Base-by-base conservation (phyloP, 805 yeast genomes). In the Ogataea ganodermae region DNA sequence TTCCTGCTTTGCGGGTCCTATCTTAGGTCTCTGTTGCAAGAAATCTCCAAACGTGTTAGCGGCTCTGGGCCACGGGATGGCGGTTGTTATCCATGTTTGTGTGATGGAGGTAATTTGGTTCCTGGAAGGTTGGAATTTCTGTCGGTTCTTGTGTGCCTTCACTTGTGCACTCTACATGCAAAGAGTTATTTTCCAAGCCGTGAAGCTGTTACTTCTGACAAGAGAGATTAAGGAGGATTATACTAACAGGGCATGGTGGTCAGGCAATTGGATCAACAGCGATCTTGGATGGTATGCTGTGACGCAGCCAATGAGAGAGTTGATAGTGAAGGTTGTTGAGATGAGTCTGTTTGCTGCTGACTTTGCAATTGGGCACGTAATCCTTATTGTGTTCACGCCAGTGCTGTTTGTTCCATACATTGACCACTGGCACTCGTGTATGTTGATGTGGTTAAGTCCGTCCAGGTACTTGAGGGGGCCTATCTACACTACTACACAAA, bases 171-270 rank as follows among this genome's bases (percentile, higher is more conserved):
- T 75, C 5, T 67, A 60, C 24, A 50, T 73, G 6, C 79, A 75
- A 45, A 57, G 70, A 27, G 53, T 68, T 1, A 31, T 75, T 5
- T 57, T 69, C 26, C 68, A 69, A 31, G 51, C 67, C 4, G 60
- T 67, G 2, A 60, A 68, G 26, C 45, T 70, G 9, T 24, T 67
- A 7, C 52, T 66, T 1, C 54, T 77, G 17, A 70, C 77, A 1
- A 61, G 75, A 47, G 83, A 78, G 52, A 55, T 72, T 42, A 62
- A 60, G 24, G 71, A 66, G 20, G 76, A 74, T 50, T 54, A 58
- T 35, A 55, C 74, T 1, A 76, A 78, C 48, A 50, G 67, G 31
- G 74, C 79, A 0, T 78, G 81, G 81, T 78, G 81, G 81, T 71
- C 80, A 1, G 82, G 81, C 0, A 69, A 66, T 41, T 78, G 81